Evolutionary conservation across 1,139 yeast species (phyloP), one percentile per base, ranked within the genome.

Genomic region (Pichia sp.): DNA sequence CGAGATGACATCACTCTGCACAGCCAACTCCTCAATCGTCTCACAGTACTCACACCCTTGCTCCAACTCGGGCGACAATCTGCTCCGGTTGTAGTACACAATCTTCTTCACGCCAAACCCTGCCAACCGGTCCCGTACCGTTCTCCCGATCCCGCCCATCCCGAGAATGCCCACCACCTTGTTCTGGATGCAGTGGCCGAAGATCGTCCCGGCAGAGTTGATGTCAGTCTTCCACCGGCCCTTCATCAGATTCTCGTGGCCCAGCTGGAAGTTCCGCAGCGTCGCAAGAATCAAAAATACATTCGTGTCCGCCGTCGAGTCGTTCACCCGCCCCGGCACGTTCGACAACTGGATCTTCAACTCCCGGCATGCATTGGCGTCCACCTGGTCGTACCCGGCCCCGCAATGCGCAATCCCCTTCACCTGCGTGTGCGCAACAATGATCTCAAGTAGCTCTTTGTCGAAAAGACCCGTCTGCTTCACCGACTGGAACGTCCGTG

Each of bases 301-400:
- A 54, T 88, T 91, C 2, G 90, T 81, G 62, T 85, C 91, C 0
- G 96, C 96, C 14, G 96, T 89, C 12, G 95, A 86, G 4, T 79
- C 80, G 62, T 86, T 90, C 24, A 87, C 95, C 4, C 85, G 75
- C 2, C 75, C 77, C 5, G 95, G 92, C 7, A 85, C 85, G 66
- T 88, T 85, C 8, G 92, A 81, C 8, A 87, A 74, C 68, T 84
- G 89, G 53, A 88, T 82, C 16, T 74, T 73, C 24, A 65, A 57
- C 14, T 62, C 71, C 16, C 78, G 75, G 61, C 79, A 77, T 43
- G 79, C 80, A 42, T 70, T 75, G 2, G 82, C 80, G 63, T 85
- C 90, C 48, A 85, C 75, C 69, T 85, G 91, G 68, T 93, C 98
- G 69, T 93, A 93, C 4, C 99, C 98, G 1, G 98, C 98, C 54